These are phyloP conservation scores for Mycena chlorophos DNA, from an alignment of 768 basidiomycete genomes.

Conservation along the genomic window DNA sequence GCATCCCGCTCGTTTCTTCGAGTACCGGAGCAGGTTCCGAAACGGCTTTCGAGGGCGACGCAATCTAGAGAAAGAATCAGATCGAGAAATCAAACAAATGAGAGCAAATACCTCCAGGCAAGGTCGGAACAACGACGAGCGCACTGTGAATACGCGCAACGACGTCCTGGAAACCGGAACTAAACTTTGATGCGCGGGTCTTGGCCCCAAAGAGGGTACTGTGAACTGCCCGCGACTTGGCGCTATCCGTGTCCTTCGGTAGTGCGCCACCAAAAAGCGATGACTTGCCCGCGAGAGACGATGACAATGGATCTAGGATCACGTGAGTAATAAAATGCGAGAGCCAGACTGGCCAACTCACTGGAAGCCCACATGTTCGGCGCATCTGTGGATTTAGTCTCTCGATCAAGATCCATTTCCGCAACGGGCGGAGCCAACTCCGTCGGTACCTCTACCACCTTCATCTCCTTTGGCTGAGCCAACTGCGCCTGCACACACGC, in stretches of 20 bases:
- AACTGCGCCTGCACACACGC: conserved; percentile 43
- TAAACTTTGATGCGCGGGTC: background rate
- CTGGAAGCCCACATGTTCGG: conserved; percentile 33
- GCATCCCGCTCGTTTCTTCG: conserved; percentile 34
- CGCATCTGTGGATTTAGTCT: background rate
- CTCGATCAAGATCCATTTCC: conserved; percentile 1
- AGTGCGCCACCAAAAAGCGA: conserved; percentile 31
- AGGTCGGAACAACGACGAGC: conserved; percentile 57
- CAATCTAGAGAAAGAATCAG: too few species aligned
- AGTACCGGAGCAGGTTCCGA: conserved; percentile 27
- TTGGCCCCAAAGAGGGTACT: background rate
- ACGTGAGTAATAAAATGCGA: background rate
- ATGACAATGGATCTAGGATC: conserved; percentile 8
- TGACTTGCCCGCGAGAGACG: conserved; percentile 17
- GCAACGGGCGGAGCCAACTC: conserved; percentile 16
- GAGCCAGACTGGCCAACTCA: too few species aligned
- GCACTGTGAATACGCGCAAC: conserved; percentile 68
- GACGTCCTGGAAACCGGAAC: conserved; percentile 49
- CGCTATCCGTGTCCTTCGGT: background rate
- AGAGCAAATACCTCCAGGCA: conserved; percentile 48
- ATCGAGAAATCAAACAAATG: too few species aligned
- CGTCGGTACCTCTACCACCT: too few species aligned
- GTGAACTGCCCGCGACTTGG: conserved; percentile 1
- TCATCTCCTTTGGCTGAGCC: conserved; percentile 6
- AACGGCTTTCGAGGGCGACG: too few species aligned